These are phyloP conservation scores for Mycena metata DNA, from an alignment of 768 basidiomycete genomes.

Conservation along the genomic window DNA sequence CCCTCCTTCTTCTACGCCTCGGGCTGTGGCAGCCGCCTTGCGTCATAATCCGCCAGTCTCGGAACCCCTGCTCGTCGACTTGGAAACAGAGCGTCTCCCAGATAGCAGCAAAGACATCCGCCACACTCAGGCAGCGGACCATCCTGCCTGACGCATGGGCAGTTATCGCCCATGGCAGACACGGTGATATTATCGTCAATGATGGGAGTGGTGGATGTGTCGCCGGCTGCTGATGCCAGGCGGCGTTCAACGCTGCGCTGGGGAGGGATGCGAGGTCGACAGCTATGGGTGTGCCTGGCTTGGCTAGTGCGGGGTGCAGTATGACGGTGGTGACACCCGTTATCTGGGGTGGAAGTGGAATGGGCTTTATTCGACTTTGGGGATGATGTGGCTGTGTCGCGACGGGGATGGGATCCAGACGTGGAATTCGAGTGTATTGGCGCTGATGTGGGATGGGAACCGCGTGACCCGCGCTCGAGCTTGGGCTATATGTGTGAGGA, in stretches of 20 bases:
- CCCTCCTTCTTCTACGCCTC: not conserved
- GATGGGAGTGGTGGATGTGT: conserved; percentile 37
- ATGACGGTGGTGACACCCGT: conserved; percentile 12
- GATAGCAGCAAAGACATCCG: conserved; percentile 32
- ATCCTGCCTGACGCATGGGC: conserved; percentile 31
- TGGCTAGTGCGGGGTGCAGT: conserved; percentile 14
- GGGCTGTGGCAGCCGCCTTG: conserved; percentile 3
- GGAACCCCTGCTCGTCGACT: conserved; percentile 18
- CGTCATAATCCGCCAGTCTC: conserved; percentile 12
- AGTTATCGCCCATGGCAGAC: conserved; percentile 38
- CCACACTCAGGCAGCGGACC: conserved; percentile 28
- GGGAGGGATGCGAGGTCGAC: conserved; percentile 1
- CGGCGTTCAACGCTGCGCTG: conserved; percentile 14
- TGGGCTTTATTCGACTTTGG: not conserved
- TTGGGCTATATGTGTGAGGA: not conserved
- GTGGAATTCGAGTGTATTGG: conserved; percentile 5
- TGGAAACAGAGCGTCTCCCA: conserved; percentile 11
- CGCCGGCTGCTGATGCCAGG: conserved; percentile 8
- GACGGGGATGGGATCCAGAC: conserved; percentile 8
- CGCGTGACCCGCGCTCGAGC: not conserved
- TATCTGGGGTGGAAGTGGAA: conserved; percentile 29
- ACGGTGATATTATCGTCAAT: conserved; percentile 22
- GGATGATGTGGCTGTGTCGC: conserved; percentile 11
- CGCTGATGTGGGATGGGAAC: not conserved
- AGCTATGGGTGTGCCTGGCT: not conserved